A percentile compares a stretch with the other conserved stretches of the same genome.
Evolutionary conservation across 257 asterid species (phyloP).

Genomic region (Eustoma russellianum): DNA sequence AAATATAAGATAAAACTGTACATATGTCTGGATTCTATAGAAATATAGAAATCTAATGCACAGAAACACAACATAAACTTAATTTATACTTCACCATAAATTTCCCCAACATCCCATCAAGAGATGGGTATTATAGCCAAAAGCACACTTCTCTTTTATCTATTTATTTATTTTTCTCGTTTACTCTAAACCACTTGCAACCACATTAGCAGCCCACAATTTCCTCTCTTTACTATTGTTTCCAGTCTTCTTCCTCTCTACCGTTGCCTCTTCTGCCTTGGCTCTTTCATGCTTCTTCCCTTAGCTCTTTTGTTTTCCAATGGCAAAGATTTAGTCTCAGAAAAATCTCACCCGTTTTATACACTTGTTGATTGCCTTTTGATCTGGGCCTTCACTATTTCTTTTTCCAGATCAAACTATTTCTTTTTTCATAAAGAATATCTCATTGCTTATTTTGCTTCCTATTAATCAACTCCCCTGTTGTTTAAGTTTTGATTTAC

Average conservation of each 20-base stretch:
- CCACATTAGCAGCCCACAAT: slow-evolving; percentile 7
- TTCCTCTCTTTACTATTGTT: slow-evolving; percentile 9
- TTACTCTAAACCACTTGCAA: slow-evolving; percentile 9
- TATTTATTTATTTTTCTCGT: background rate
- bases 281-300: slow-evolving; percentile 25
- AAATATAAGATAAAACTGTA: too few relatives aligned
- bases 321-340: slow-evolving; percentile 19
- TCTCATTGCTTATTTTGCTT: slow-evolving; percentile 14
- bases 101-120: slow-evolving; percentile 21
- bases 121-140: background rate
- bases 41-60: too few relatives aligned
- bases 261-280: slow-evolving; percentile 24
- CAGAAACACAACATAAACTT: too few relatives aligned
- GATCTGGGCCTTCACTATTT: slow-evolving; percentile 28
- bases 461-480: slow-evolving; percentile 20
- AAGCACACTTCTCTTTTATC: background rate
- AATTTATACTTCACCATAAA: slow-evolving; percentile 34
- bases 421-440: slow-evolving; percentile 8
- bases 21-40: too few relatives aligned
- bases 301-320: slow-evolving; percentile 10
- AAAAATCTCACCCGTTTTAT: slow-evolving; percentile 27
- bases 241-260: slow-evolving; percentile 22
- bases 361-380: slow-evolving; percentile 19
- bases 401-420: slow-evolving; percentile 24
- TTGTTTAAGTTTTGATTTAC: slow-evolving; percentile 14